Evolutionary conservation across 371 early-diverging fungal species (phyloP).

Genomic region (Lichtheimia ornata): DNA sequence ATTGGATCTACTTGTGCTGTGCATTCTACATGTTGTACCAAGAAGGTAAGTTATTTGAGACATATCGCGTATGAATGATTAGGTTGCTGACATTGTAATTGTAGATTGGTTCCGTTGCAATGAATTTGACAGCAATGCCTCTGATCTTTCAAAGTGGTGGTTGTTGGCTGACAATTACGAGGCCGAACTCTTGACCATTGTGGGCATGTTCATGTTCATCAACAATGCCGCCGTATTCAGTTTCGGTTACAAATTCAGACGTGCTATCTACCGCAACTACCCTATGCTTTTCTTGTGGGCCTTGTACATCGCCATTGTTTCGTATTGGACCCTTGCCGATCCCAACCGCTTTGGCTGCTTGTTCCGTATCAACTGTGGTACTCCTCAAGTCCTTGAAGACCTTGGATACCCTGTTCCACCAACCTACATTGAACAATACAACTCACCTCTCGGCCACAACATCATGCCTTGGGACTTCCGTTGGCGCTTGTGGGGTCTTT

Average conservation of each 20-base stretch:
- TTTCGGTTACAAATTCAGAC: constrained; percentile 66
- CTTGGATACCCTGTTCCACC: constrained; percentile 54
- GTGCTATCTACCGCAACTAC: constrained; percentile 62
- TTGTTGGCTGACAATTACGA: constrained; percentile 82
- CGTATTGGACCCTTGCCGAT: constrained; percentile 65
- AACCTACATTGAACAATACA: constrained; percentile 57
- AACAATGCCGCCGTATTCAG: constrained; percentile 62
- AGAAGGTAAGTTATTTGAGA: constrained; percentile 11
- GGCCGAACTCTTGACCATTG: constrained; percentile 55
- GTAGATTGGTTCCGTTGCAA: constrained; percentile 69
- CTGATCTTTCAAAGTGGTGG: constrained; percentile 75
- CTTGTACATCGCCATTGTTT: constrained; percentile 57
- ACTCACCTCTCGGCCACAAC: constrained; percentile 66
- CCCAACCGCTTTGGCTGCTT: constrained; percentile 72
- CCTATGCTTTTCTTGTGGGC: constrained; percentile 57
- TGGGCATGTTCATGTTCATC: constrained; percentile 62
- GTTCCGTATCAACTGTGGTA: constrained; percentile 78
- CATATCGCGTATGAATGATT: background rate
- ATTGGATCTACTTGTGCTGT: constrained; percentile 56
- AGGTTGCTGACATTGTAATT: no score
- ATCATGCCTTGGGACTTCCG: constrained; percentile 56
- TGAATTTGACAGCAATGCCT: constrained; percentile 68
- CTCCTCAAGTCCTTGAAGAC: constrained; percentile 45
- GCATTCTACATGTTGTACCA: constrained; percentile 59
- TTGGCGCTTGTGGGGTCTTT: constrained; percentile 60